Base-by-base conservation (phyloP, 176 grass and related monocot species). In the Bonia amplexicaulis region DNA sequence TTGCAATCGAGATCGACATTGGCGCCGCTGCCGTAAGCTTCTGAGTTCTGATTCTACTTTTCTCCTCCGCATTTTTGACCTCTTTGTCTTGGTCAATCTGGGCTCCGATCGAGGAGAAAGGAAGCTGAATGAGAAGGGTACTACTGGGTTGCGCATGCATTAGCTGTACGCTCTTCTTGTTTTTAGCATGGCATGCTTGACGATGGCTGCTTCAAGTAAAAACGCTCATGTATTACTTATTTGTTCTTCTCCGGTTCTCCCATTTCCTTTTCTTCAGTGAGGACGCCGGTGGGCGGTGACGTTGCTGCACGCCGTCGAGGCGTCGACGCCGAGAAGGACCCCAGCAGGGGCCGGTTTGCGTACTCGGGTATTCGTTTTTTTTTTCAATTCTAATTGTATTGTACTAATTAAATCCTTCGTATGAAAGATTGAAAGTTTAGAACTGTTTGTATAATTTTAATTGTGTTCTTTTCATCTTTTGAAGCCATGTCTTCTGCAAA, bases 31-130 rank as follows among this genome's bases (percentile, higher is more conserved):
- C 42, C 25, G 73, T 82, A 59, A 80, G 84, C 69, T 84, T 84
- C 69, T 84, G 61, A 53, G 61, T 84, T 84, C 69, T 84, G 61
- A 53, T 90, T 87, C 89, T 44, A 22, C 75, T 33, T 80, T 84
- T 80, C 75, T 69, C 52, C 60, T 83, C 51, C 31, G 6, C 16
- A 19, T 27, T 64, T 37, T 42, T 52, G 39, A 57, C 29, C n/a
- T 7, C 17, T 9, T 6, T 44, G 7, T 23, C 12, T 13, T 65
- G 37, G 16, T 72, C 9, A 6, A 26, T 55, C 44, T 6, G 41
- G 12, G 33, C 26, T 67, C 60, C n/a, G 49, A 72, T 80, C n/a
- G 49, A 72, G 80, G 76, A 80, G 68, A 87, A 84, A 90, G 31
- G 80, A 84, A 69, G 80, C 9, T 42, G 80, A 87, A 84, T 69